Evolutionary conservation across 139 green algal species (phyloP).

Genomic region (Tetradesmus obliquus): DNA sequence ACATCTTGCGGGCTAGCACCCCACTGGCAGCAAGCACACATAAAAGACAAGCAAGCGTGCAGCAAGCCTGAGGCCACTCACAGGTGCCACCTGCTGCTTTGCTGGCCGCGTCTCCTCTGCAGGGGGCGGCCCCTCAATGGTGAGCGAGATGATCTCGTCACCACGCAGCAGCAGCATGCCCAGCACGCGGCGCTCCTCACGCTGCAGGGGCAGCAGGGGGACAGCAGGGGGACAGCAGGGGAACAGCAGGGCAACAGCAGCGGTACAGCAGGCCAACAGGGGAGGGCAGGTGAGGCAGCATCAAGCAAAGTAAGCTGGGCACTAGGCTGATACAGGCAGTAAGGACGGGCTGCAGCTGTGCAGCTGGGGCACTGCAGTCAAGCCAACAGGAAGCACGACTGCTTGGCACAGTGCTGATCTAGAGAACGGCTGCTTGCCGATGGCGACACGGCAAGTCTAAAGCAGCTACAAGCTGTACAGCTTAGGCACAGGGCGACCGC

Average conservation of each 20-base stretch:
- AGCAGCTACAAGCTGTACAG: too few species aligned
- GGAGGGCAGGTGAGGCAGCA: neutral
- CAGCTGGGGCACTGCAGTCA: neutral
- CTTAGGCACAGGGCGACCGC: too few species aligned
- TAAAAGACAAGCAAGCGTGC: too few species aligned
- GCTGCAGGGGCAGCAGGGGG: constrained; percentile 61
- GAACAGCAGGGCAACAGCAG: neutral
- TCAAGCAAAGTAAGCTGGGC: neutral
- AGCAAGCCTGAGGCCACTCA: constrained; percentile 29
- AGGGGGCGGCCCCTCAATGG: constrained; percentile 96
- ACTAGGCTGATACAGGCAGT: neutral
- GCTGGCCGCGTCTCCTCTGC: constrained; percentile 72
- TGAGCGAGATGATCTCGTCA: constrained; percentile 96
- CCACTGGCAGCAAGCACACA: too few species aligned
- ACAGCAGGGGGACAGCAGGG: neutral
- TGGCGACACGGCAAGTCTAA: too few species aligned
- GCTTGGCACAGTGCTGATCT: too few species aligned
- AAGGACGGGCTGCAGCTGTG: neutral
- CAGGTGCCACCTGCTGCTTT: constrained; percentile 65
- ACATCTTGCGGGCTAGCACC: too few species aligned
- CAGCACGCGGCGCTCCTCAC: constrained; percentile 92
- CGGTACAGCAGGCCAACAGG: neutral
- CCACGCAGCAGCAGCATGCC: constrained; percentile 95
- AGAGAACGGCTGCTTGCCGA: too few species aligned
- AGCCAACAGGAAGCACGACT: neutral